Evolutionary conservation across 805 yeast species (phyloP).

Genomic region (Ascoidea rubescens): DNA sequence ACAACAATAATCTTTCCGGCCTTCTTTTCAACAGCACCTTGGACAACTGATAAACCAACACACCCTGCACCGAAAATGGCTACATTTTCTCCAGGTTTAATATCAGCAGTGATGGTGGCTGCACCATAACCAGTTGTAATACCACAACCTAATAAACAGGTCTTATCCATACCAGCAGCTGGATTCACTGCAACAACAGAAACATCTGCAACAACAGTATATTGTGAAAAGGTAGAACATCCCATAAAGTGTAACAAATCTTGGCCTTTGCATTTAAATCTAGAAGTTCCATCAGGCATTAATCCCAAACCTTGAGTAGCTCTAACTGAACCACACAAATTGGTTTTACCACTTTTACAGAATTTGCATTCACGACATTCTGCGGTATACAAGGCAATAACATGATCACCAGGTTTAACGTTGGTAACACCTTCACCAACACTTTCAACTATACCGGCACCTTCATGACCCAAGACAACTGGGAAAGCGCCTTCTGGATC

Average conservation of each 20-base stretch:
- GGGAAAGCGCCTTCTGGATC: constrained; percentile 98
- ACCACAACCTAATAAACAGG: constrained; percentile 95
- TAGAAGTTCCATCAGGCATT: constrained; percentile 95
- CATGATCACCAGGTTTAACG: constrained; percentile 89
- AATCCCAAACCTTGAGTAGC: constrained; percentile 97
- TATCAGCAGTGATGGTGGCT: constrained; percentile 85
- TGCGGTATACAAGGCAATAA: constrained; percentile 88
- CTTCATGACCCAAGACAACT: constrained; percentile 89
- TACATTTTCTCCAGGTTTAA: constrained; percentile 81
- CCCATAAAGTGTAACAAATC: constrained; percentile 92
- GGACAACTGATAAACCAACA: constrained; percentile 91
- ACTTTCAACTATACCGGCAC: constrained; percentile 93
- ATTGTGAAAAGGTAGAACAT: constrained; percentile 91
- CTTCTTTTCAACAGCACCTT: constrained; percentile 78
- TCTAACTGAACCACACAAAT: constrained; percentile 89
- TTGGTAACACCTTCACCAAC: constrained; percentile 88
- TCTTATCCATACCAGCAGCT: constrained; percentile 70
- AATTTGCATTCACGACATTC: constrained; percentile 93
- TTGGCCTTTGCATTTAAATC: constrained; percentile 77
- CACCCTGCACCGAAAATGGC: constrained; percentile 98
- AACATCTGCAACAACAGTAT: constrained; percentile 95
- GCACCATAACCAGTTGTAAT: constrained; percentile 98
- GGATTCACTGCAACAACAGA: constrained; percentile 88
- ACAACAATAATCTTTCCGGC: constrained; percentile 76
- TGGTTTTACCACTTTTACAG: constrained; percentile 91